A percentile compares a stretch with the other conserved stretches of the same genome.
These are phyloP conservation scores for Casaregolazyma suthepensis DNA, from an alignment of 1,139 yeast genomes.

Conservation along the genomic window DNA sequence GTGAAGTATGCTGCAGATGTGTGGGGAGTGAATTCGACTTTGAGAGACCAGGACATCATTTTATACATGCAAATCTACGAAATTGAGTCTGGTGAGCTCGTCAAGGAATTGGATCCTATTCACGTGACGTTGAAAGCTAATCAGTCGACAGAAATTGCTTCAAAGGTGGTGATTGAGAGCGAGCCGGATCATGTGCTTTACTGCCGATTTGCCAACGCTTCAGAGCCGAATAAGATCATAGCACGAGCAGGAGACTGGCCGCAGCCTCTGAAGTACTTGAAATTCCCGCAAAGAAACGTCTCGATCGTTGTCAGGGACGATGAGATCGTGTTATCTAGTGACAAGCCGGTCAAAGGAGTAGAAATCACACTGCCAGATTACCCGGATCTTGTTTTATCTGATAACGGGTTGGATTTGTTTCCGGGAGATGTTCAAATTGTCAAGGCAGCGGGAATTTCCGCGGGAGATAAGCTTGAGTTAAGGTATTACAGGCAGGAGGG, in stretches of 20 bases:
- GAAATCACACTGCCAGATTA: conserved; percentile 23
- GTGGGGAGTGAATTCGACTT: conserved; percentile 40
- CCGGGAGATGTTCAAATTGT: conserved; percentile 32
- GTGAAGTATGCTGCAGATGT: conserved; percentile 27
- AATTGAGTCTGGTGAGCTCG: conserved; percentile 31
- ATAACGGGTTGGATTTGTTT: conserved; percentile 43
- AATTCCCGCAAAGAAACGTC: conserved; percentile 28
- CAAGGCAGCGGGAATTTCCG: conserved; percentile 2
- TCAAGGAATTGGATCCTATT: conserved; percentile 17
- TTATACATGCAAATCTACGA: conserved; percentile 34
- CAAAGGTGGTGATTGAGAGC: conserved; percentile 17
- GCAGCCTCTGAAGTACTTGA: conserved; percentile 44
- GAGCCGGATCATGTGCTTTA: conserved; percentile 15
- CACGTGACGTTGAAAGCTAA: conserved; percentile 30
- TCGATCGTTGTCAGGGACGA: conserved; percentile 15
- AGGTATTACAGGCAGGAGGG: conserved; percentile 3
- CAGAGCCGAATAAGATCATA: conserved; percentile 21
- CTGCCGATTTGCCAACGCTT: conserved; percentile 12
- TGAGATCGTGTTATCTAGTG: conserved; percentile 22
- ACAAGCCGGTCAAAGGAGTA: conserved; percentile 41
- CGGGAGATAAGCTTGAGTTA: background rate
- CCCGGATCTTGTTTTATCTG: conserved; percentile 27
- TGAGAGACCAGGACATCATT: conserved; percentile 23
- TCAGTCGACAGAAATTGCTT: conserved; percentile 33
- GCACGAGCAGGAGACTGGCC: conserved; percentile 47